Evolutionary conservation across 208 protist genomes (phyloP).

Genomic region (Leishmania turanica): DNA sequence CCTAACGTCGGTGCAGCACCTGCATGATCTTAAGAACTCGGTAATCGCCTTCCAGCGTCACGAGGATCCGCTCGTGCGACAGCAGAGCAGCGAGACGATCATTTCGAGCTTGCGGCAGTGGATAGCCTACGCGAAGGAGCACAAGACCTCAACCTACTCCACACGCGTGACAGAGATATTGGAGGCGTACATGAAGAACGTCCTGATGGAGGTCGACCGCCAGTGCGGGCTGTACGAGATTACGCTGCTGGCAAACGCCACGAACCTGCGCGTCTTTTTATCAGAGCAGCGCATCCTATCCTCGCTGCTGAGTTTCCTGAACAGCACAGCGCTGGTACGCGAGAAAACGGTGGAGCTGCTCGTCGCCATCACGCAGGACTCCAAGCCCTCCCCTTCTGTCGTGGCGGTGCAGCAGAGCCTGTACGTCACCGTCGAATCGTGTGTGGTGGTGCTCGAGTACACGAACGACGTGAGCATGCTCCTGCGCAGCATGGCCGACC

Average conservation of each 20-base stretch:
- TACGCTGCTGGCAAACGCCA: slow-evolving; percentile 62
- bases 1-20: slow-evolving; percentile 76
- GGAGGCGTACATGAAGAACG: slow-evolving; percentile 85
- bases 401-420: slow-evolving; percentile 75
- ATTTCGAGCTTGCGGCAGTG: slow-evolving; percentile 66
- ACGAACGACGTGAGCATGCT: slow-evolving; percentile 73
- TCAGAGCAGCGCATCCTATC: slow-evolving; percentile 77
- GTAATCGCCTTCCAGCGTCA: slow-evolving; percentile 83
- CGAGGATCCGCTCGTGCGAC: slow-evolving; percentile 66
- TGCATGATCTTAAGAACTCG: slow-evolving; percentile 72
- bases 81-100: slow-evolving; percentile 75
- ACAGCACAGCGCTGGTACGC: slow-evolving; percentile 64
- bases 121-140: slow-evolving; percentile 76
- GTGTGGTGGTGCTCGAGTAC: slow-evolving; percentile 86
- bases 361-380: slow-evolving; percentile 76
- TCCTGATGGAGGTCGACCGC: slow-evolving; percentile 81
- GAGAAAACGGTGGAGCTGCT: slow-evolving; percentile 87
- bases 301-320: slow-evolving; percentile 83
- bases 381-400: slow-evolving; percentile 51
- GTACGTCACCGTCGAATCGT: slow-evolving; percentile 79
- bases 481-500: slow-evolving; percentile 79
- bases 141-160: slow-evolving; percentile 85
- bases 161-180: slow-evolving; percentile 85
- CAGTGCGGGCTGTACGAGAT: slow-evolving; percentile 71
- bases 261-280: slow-evolving; percentile 68